Conservation (phyloP, 2,329 filamentous ascomycete species). For the Sporothrix mexicana region DNA sequence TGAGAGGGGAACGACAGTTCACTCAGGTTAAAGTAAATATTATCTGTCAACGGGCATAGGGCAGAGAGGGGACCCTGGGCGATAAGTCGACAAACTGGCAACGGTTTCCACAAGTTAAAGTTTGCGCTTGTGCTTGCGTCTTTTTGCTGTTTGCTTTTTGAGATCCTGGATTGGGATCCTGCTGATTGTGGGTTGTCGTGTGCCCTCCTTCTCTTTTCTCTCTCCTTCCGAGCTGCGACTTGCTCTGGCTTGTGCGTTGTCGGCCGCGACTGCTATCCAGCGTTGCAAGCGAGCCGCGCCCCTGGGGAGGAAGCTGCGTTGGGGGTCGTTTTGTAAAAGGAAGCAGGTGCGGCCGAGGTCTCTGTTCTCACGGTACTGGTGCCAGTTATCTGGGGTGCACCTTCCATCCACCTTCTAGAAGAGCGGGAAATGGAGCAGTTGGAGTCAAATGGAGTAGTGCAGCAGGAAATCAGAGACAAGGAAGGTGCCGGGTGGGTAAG, state of each 20-base stretch:
- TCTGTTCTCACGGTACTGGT: not conserved
- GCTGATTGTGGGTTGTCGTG: not conserved
- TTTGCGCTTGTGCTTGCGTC: too few relatives aligned
- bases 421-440: not conserved
- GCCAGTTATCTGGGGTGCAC: not conserved
- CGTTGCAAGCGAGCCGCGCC: conserved; percentile 28
- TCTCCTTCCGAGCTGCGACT: not conserved
- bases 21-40: not conserved
- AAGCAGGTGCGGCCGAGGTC: conserved; percentile 11
- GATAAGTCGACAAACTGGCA: conserved; percentile 6
- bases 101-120: not conserved
- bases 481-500: conserved; percentile 14
- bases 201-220: not conserved
- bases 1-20: not conserved
- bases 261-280: conserved; percentile 27
- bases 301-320: conserved; percentile 9
- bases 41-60: not conserved
- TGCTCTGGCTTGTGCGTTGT: not conserved
- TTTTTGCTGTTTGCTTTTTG: not conserved
- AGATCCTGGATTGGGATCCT: not conserved
- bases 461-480: conserved; percentile 15
- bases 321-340: not conserved
- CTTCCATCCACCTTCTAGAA: conserved; percentile 22
- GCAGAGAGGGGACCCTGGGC: not conserved
- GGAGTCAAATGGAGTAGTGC: too few relatives aligned